Percentiles rank a stretch among this genome's conserved stretches.
phyloP scores from a whole-genome alignment of 2,329 filamentous ascomycete species.

The Calonectria hongkongensis region DNA sequence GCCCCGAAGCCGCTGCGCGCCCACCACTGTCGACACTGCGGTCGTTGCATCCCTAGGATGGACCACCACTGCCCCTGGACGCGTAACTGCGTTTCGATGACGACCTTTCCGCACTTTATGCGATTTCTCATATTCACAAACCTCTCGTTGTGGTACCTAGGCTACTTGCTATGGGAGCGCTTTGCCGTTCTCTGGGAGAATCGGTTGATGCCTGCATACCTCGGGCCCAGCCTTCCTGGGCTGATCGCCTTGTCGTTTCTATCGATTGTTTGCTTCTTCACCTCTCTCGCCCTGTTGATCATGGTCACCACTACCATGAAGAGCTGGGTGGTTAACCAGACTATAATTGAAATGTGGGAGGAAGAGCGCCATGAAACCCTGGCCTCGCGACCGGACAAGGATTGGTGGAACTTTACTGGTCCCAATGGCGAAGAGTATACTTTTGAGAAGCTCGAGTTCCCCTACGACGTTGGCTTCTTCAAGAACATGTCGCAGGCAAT shows the following conservation, averaged over 20 bases:
- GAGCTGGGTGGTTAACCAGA: slow-evolving; percentile 80
- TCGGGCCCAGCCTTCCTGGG: slow-evolving; percentile 78
- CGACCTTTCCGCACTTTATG: slow-evolving; percentile 87
- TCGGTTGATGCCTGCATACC: slow-evolving; percentile 82
- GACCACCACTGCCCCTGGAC: slow-evolving; percentile 94
- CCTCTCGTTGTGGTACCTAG: slow-evolving; percentile 77
- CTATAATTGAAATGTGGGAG: slow-evolving; percentile 89
- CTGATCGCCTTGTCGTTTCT: slow-evolving; percentile 78
- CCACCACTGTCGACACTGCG: slow-evolving; percentile 88
- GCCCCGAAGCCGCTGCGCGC: slow-evolving; percentile 84
- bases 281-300: slow-evolving; percentile 77
- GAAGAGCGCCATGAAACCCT: slow-evolving; percentile 77
- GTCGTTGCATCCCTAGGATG: slow-evolving; percentile 86
- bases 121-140: slow-evolving; percentile 85
- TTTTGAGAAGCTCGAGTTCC: slow-evolving; percentile 83
- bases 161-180: slow-evolving; percentile 76
- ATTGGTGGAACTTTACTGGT: slow-evolving; percentile 65
- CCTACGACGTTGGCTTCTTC: slow-evolving; percentile 87
- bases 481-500: slow-evolving; percentile 84
- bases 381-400: slow-evolving; percentile 67
- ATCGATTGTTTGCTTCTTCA: slow-evolving; percentile 73
- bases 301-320: slow-evolving; percentile 78
- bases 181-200: slow-evolving; percentile 77
- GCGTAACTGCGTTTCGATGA: slow-evolving; percentile 86
- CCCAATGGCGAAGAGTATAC: slow-evolving; percentile 64